Conservation (phyloP, 805 yeast genomes). For the Kazachstania bromeliacearum region DNA sequence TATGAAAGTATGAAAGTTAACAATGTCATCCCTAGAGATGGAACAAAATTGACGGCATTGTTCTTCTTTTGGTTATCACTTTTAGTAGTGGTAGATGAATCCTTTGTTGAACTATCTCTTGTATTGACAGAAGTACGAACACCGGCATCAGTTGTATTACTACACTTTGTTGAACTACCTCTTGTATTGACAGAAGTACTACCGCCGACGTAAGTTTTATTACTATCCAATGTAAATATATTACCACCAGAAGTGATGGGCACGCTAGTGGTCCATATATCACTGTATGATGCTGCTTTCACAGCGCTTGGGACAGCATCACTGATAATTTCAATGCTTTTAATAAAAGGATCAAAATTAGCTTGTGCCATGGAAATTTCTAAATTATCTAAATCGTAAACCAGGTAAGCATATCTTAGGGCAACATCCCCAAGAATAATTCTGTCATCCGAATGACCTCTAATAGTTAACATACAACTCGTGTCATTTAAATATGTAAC, state of each 20-base stretch:
- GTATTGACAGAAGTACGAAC: too few relatives aligned
- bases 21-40: too few relatives aligned
- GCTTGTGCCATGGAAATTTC: constrained; percentile 44
- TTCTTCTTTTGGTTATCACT: too few relatives aligned
- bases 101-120: too few relatives aligned
- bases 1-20: too few relatives aligned
- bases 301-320: constrained; percentile 41
- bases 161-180: too few relatives aligned
- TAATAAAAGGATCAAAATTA: constrained; percentile 1
- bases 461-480: constrained; percentile 39
- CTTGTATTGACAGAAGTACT: too few relatives aligned
- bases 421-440: constrained; percentile 48
- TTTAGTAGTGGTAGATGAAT: too few relatives aligned
- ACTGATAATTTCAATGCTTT: constrained; percentile 38
- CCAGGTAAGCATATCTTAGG: constrained; percentile 46
- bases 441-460: constrained; percentile 12
- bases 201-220: not conserved
- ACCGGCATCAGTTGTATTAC: too few relatives aligned
- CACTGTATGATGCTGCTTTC: constrained; percentile 36
- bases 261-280: constrained; percentile 30
- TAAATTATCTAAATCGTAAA: constrained; percentile 43
- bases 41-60: too few relatives aligned
- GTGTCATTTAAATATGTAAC: constrained; percentile 16
- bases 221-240: constrained; percentile 11
- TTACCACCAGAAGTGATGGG: constrained; percentile 19